Percentiles rank a stretch among this genome's conserved stretches.
Conservation (phyloP, 1,284 basidiomycete species). For the Malassezia yamatoensis region DNA sequence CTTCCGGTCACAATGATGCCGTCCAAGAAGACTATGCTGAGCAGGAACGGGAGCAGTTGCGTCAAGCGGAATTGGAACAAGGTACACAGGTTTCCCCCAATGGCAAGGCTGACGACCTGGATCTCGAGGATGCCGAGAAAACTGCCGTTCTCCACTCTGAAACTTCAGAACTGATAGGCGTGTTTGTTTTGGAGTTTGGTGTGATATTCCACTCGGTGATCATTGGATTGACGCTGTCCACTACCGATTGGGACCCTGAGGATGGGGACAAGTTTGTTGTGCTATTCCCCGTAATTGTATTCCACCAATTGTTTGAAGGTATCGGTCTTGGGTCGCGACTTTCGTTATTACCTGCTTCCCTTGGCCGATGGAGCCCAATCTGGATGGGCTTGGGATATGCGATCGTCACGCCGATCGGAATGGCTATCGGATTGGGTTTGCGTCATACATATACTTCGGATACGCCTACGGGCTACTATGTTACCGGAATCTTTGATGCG, state of each 20-base stretch:
- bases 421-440: conserved; percentile 44
- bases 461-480: conserved; percentile 38
- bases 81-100: background rate
- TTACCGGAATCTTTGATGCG: conserved; percentile 42
- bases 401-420: conserved; percentile 43
- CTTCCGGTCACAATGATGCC: conserved; percentile 40
- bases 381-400: conserved; percentile 30
- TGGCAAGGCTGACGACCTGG: background rate
- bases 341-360: conserved; percentile 23
- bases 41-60: background rate
- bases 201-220: conserved; percentile 74
- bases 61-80: background rate
- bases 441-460: conserved; percentile 42
- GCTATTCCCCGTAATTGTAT: conserved; percentile 80
- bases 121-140: background rate
- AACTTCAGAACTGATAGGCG: conserved; percentile 68
- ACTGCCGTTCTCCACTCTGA: background rate
- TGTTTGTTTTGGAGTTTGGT: conserved; percentile 79
- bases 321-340: conserved; percentile 45
- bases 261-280: conserved; percentile 58
- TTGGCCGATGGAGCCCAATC: conserved; percentile 24
- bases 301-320: conserved; percentile 49
- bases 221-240: conserved; percentile 85
- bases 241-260: conserved; percentile 52
- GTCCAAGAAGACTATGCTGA: conserved; percentile 2